Conservation (phyloP, 73 alveolate genomes). For the Paramecium pentaurelia region DNA sequence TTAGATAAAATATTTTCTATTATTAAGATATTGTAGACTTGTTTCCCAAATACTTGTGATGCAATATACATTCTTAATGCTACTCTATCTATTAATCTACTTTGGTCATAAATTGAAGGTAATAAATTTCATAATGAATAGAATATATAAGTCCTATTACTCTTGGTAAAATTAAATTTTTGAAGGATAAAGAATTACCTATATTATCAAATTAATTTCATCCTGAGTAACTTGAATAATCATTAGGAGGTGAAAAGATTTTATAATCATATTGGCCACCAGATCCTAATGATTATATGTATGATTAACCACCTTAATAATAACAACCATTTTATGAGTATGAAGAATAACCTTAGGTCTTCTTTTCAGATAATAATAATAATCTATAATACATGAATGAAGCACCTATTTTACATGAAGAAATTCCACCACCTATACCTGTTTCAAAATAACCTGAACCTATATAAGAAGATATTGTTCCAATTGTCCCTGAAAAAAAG, state of each 20-base stretch:
- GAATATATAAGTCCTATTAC: neutral
- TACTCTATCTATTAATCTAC: neutral
- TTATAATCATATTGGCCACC: slow-evolving; percentile 33
- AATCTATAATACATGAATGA: neutral
- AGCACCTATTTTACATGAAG: neutral
- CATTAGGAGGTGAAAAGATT: slow-evolving; percentile 23
- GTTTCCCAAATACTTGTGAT: neutral
- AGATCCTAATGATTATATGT: neutral
- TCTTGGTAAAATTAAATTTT: neutral
- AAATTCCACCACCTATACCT: neutral
- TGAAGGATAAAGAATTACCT: neutral
- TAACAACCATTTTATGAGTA: neutral
- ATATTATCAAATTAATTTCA: neutral
- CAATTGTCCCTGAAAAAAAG: neutral
- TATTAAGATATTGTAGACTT: neutral
- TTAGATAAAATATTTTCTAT: neutral
- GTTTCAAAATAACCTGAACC: neutral
- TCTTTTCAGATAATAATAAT: neutral
- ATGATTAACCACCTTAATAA: neutral
- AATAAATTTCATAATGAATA: neutral
- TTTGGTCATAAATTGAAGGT: slow-evolving; percentile 28
- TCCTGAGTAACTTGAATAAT: neutral
- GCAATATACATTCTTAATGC: neutral
- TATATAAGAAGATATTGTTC: neutral
- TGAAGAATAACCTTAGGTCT: slow-evolving; percentile 7